These are phyloP conservation scores for Phytophthora melonis DNA, from an alignment of 352 stramenopile species.

Conservation along the genomic window DNA sequence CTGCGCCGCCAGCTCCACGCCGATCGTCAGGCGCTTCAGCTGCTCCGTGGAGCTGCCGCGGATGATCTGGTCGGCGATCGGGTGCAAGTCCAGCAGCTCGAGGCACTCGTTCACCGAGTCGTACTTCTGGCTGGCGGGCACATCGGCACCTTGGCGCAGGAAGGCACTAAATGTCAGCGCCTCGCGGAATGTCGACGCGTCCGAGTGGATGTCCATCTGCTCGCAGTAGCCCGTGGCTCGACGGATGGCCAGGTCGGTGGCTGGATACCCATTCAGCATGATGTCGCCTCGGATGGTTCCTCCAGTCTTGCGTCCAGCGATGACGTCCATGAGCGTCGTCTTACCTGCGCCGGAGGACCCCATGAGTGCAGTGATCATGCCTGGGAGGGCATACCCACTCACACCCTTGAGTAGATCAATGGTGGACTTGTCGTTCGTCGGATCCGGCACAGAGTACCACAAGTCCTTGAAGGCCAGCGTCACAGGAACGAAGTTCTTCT, in stretches of 20 bases:
- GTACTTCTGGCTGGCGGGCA: slow-evolving; percentile 36
- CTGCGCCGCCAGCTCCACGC: slow-evolving; percentile 78
- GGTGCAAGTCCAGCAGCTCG: slow-evolving; percentile 33
- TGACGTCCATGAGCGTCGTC: slow-evolving; percentile 31
- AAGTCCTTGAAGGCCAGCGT: slow-evolving; percentile 52
- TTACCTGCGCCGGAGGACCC: slow-evolving; percentile 79
- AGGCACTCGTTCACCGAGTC: slow-evolving; percentile 45
- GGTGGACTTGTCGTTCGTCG: slow-evolving; percentile 49
- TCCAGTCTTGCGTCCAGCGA: slow-evolving; percentile 23
- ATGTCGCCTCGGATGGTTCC: slow-evolving; percentile 65
- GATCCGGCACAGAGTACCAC: slow-evolving; percentile 47
- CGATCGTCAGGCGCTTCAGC: slow-evolving; percentile 58
- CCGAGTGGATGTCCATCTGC: slow-evolving; percentile 88
- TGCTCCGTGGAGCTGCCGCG: slow-evolving; percentile 50
- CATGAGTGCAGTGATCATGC: slow-evolving; percentile 91
- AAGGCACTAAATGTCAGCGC: slow-evolving; percentile 88
- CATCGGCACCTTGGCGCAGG: slow-evolving; percentile 51
- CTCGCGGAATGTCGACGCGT: slow-evolving; percentile 89
- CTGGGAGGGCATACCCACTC: slow-evolving; percentile 64
- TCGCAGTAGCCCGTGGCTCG: slow-evolving; percentile 49
- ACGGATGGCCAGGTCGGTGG: slow-evolving; percentile 33
- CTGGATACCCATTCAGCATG: slow-evolving; percentile 76
- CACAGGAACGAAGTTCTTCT: slow-evolving; percentile 55
- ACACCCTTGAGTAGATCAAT: slow-evolving; percentile 81
- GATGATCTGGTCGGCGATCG: slow-evolving; percentile 47